Percentiles rank a stretch among this genome's conserved stretches.
phyloP scores from a whole-genome alignment of 2,329 filamentous ascomycete genomes.

The Epicoccum sorghinum region DNA sequence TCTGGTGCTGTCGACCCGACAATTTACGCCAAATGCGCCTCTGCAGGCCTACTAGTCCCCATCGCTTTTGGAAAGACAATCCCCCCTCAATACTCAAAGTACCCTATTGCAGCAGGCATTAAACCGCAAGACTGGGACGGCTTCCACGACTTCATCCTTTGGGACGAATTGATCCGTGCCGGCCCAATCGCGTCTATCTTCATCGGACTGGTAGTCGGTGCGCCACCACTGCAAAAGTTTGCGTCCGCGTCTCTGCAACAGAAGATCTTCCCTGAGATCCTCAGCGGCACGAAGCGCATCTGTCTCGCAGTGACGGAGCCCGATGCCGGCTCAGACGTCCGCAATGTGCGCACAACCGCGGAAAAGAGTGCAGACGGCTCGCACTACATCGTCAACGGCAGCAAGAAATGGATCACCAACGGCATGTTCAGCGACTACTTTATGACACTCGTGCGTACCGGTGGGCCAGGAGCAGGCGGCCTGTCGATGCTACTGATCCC shows the following conservation, averaged over 20 bases:
- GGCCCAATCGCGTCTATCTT: constrained; percentile 34
- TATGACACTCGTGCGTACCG: constrained; percentile 42
- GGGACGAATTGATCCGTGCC: constrained; percentile 43
- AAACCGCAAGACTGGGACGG: constrained; percentile 43
- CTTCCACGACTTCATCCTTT: constrained; percentile 47
- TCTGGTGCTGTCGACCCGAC: constrained; percentile 31
- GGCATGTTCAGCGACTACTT: constrained; percentile 45
- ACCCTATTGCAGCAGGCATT: constrained; percentile 59
- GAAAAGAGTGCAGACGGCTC: constrained; percentile 33
- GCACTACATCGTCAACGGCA: constrained; percentile 48
- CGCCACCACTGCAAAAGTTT: constrained; percentile 34
- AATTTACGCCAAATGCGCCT: constrained; percentile 35
- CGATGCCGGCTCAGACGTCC: constrained; percentile 36
- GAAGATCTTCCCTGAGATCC: constrained; percentile 38
- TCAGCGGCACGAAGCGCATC: constrained; percentile 37
- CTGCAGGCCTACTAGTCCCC: constrained; percentile 38
- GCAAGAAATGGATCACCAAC: constrained; percentile 49
- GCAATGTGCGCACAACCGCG: constrained; percentile 33
- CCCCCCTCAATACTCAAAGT: constrained; percentile 32
- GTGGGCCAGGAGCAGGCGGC: constrained; percentile 34
- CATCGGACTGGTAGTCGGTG: constrained; percentile 41
- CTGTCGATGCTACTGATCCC: constrained; percentile 43
- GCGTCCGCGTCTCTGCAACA: constrained; percentile 26
- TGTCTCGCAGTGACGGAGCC: constrained; percentile 43
- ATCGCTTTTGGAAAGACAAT: constrained; percentile 40